Conservation (phyloP, 441 rosid genomes). For the Euphorbia celastroides region DNA sequence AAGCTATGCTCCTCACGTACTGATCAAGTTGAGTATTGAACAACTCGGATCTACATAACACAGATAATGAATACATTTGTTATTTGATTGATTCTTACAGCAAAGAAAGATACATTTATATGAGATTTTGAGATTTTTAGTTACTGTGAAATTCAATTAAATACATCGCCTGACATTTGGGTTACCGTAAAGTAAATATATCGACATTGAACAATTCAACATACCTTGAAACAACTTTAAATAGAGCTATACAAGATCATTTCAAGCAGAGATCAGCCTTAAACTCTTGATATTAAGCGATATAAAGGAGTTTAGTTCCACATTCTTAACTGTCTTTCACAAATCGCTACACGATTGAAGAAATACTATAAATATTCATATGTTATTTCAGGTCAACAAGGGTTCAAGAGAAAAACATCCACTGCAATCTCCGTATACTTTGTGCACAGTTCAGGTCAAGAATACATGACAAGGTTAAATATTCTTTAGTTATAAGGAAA, state of each 20-base stretch:
- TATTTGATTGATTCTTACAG: background rate
- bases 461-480: background rate
- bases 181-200: no score
- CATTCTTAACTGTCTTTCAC: background rate
- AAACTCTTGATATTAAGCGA: background rate
- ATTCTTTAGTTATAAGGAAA: background rate
- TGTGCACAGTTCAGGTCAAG: background rate
- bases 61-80: background rate
- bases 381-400: background rate
- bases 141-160: no score
- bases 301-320: background rate
- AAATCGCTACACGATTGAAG: background rate
- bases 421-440: background rate
- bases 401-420: background rate
- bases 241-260: background rate
- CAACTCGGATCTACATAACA: conserved; percentile 55
- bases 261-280: background rate
- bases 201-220: no score
- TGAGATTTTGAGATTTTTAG: background rate
- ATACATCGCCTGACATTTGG: no score
- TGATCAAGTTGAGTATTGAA: conserved; percentile 74
- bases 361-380: background rate
- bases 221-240: no score
- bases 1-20: conserved; percentile 74
- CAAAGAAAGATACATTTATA: background rate